Conservation (phyloP, 495 filamentous ascomycete species). For the Chaetomidium leptoderma region DNA sequence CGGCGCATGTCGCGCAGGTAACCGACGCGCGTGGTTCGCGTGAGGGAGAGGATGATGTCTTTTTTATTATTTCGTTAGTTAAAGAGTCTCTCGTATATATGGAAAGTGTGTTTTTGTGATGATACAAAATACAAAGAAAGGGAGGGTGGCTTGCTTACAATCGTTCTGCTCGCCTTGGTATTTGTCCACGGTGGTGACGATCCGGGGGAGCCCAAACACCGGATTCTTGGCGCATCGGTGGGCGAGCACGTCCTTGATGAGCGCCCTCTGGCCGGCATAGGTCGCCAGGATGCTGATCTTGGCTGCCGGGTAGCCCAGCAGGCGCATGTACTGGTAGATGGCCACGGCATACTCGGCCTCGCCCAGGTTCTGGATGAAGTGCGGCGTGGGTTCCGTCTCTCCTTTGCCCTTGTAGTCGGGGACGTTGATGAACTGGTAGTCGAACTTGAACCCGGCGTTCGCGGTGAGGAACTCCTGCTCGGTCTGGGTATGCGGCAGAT, state of each 20-base stretch:
- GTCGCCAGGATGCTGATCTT: conserved; percentile 89
- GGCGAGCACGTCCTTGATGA: conserved; percentile 84
- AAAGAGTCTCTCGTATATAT: background rate
- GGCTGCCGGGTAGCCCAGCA: conserved; percentile 89
- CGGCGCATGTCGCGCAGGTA: conserved; percentile 92
- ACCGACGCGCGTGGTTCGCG: conserved; percentile 81
- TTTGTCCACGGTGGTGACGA: conserved; percentile 93
- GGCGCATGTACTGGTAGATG: conserved; percentile 93
- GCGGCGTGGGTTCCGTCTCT: conserved; percentile 85
- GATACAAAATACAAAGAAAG: no score
- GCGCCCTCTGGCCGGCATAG: conserved; percentile 89
- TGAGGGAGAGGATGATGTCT: conserved; percentile 92
- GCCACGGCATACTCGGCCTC: conserved; percentile 97
- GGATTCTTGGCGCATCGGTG: conserved; percentile 78
- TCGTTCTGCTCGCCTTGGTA: conserved; percentile 99
- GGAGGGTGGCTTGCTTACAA: conserved; percentile 55
- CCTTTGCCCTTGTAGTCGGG: conserved; percentile 88
- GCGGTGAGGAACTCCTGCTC: conserved; percentile 69
- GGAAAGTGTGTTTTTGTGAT: no score
- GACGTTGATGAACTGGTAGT: conserved; percentile 97
- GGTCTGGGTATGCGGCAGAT: conserved; percentile 68
- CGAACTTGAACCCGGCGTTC: conserved; percentile 88
- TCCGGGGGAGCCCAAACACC: conserved; percentile 85
- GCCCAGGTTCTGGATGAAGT: conserved; percentile 95
- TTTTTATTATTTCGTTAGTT: no score